Evolutionary conservation across 768 basidiomycete species (phyloP), one percentile per base, ranked within the genome.

Genomic region (Exidia glandulosa): DNA sequence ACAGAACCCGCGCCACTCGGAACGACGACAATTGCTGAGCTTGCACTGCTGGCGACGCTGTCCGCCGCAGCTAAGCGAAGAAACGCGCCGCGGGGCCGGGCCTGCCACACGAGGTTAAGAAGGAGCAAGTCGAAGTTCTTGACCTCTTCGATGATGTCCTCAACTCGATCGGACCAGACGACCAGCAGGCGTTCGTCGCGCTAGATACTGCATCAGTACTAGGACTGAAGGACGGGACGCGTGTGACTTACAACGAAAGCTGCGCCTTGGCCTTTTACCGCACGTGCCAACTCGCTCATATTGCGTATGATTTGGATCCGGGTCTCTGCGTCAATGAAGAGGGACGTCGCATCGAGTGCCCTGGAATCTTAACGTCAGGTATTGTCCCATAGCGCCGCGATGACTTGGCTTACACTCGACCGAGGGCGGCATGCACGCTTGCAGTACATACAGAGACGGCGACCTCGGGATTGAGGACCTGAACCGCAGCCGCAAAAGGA

Each of bases 111-210:
- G 41, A 45, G 41, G 41, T 84, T 83, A 75, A 92, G 88, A 68
- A 93, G 77, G 64, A 84, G 85, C 27, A 81, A 77, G 63, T 84
- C 83, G 58, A 83, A 79, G 63, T 81, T 80, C 61, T 73, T 74
- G 56, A 72, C 75, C 32, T 71, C 76, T 55, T 77, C 71, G 25
- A 60, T 56, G 36, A 60, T 60, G 25, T 60, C 54, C 52, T 60
- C 59, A 13, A 60, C 59, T 9, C 52, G 55, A 32, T 60, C 59
- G 31, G 54, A 57, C 59, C 59, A 60, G 0, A 60, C 59, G 32
- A 60, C 34, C 50, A 60, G 52, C 29, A 60, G 54, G 2, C 59
- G 59, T 37, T 60, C 59, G 34, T 60, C 59, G 7, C 59, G 6
- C 59, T 60, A 23, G 16, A 34, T 1, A 3, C 9, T 16, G 32